These are phyloP conservation scores for Paraglomus occultum DNA, from an alignment of 192 early-diverging fungal species.

Conservation along the genomic window DNA sequence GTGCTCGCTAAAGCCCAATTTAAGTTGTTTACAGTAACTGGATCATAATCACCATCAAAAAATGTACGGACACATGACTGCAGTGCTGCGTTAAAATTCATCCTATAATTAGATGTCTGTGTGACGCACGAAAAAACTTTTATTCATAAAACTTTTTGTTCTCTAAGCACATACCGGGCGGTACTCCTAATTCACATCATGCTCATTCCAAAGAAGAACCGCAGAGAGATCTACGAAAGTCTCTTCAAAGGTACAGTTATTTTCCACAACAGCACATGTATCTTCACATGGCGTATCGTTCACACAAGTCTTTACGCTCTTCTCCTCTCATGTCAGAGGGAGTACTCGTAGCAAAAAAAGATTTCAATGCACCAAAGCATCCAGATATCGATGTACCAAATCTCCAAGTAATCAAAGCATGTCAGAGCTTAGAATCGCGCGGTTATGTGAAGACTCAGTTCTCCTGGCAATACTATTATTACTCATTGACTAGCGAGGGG, in stretches of 20 bases:
- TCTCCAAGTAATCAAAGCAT: constrained; percentile 98
- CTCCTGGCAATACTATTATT: constrained; percentile 99
- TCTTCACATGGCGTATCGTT: constrained; percentile 41
- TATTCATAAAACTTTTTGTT: no score
- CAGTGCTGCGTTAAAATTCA: no score
- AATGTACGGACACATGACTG: no score
- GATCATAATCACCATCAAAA: no score
- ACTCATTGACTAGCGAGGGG: constrained; percentile 97
- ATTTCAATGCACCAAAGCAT: constrained; percentile 96
- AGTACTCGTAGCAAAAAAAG: constrained; percentile 98
- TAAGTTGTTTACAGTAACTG: no score
- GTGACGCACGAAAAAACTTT: no score
- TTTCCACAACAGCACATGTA: constrained; percentile 8
- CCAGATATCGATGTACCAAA: constrained; percentile 96
- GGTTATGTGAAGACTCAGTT: constrained; percentile 95
- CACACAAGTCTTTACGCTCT: background rate
- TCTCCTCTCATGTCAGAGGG: constrained; percentile 63
- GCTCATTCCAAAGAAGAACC: constrained; percentile 97
- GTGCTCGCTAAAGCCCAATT: no score
- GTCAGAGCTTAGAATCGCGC: constrained; percentile 93
- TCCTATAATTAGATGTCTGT: no score
- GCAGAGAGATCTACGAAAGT: constrained; percentile 94
- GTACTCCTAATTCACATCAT: constrained; percentile 53
- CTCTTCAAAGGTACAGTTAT: constrained; percentile 69
- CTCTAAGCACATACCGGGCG: no score